phyloP scores from a whole-genome alignment of 2,329 filamentous ascomycete genomes.

The Trichophyton equinum region DNA sequence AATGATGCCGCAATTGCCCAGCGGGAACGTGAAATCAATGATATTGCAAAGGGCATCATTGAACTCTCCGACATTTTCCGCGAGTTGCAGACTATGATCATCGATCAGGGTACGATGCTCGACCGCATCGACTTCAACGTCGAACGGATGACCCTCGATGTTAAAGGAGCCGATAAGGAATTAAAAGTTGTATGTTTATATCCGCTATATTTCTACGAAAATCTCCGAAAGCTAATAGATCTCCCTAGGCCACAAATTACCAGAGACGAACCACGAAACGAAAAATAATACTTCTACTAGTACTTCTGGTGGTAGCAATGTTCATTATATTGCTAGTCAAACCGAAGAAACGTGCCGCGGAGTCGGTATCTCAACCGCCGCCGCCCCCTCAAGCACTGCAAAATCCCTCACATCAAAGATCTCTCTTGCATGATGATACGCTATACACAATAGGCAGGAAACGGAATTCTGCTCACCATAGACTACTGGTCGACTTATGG shows the following conservation, averaged over 20 bases:
- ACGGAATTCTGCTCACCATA: not conserved
- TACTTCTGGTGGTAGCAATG: slow-evolving; percentile 72
- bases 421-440: not conserved
- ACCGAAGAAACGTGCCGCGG: slow-evolving; percentile 42
- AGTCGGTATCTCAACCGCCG: slow-evolving; percentile 15
- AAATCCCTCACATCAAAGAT: slow-evolving; percentile 11
- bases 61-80: slow-evolving; percentile 94
- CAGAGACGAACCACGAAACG: slow-evolving; percentile 80
- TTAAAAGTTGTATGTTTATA: slow-evolving; percentile 52
- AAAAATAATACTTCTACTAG: slow-evolving; percentile 80
- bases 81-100: slow-evolving; percentile 89
- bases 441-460: not conserved
- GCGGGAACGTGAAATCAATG: slow-evolving; percentile 90
- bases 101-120: slow-evolving; percentile 79
- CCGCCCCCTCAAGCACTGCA: slow-evolving; percentile 15
- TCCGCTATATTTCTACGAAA: not conserved
- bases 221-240: not conserved
- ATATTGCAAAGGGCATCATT: slow-evolving; percentile 96
- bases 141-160: slow-evolving; percentile 83
- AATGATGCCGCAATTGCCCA: slow-evolving; percentile 80
- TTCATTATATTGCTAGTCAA: slow-evolving; percentile 76
- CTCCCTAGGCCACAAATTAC: slow-evolving; percentile 57
- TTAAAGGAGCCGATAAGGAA: slow-evolving; percentile 87
- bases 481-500: not conserved
- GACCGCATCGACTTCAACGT: slow-evolving; percentile 98